These are phyloP conservation scores for Elsinoe australis DNA, from an alignment of 2,329 filamentous ascomycete genomes.

Conservation along the genomic window DNA sequence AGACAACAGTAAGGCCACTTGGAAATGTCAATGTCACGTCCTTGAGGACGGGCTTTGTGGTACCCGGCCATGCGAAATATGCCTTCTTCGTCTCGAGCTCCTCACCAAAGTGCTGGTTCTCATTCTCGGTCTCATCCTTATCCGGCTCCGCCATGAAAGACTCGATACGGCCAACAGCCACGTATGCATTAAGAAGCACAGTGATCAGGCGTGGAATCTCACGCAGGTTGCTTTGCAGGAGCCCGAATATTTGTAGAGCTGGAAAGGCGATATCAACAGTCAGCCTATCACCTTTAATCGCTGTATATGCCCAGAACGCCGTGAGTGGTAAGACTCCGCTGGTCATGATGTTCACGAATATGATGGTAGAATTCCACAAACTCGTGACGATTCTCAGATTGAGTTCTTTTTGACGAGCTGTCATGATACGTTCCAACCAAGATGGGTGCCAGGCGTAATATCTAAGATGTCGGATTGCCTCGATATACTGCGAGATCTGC, in stretches of 20 bases:
- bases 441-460: conserved; percentile 77
- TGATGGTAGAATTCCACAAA: conserved; percentile 56
- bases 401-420: conserved; percentile 60
- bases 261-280: conserved; percentile 80
- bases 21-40: conserved; percentile 50
- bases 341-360: conserved; percentile 61
- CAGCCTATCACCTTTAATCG: conserved; percentile 58
- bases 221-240: conserved; percentile 65
- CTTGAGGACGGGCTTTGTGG: conserved; percentile 47
- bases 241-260: conserved; percentile 69
- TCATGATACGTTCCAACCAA: conserved; percentile 64
- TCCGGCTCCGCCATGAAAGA: conserved; percentile 81
- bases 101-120: conserved; percentile 28
- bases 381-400: conserved; percentile 56
- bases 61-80: conserved; percentile 73
- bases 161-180: conserved; percentile 74
- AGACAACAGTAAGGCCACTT: conserved; percentile 51
- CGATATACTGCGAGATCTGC: conserved; percentile 76
- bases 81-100: conserved; percentile 51
- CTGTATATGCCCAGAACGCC: conserved; percentile 74
- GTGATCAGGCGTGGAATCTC: conserved; percentile 71
- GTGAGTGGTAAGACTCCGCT: conserved; percentile 71
- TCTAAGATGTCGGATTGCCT: conserved; percentile 70
- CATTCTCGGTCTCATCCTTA: conserved; percentile 42
- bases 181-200: conserved; percentile 69